Percentiles rank a stretch among this genome's conserved stretches.
phyloP scores from a whole-genome alignment of 1,284 basidiomycete species.

The Heterobasidion parviporum region DNA sequence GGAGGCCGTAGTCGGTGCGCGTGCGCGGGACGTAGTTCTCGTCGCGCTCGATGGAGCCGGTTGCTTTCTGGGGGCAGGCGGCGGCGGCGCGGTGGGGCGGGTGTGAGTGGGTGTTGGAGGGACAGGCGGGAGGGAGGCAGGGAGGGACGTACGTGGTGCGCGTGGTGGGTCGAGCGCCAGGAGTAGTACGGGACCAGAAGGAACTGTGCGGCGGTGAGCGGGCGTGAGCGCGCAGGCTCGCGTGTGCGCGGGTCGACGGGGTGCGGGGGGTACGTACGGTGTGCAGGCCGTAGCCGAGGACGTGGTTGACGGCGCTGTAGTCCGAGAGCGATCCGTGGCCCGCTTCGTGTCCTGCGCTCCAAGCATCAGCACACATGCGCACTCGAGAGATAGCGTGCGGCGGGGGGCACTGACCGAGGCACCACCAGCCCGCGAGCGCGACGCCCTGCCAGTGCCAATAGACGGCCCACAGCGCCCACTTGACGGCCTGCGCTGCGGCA shows the following conservation, averaged over 20 bases:
- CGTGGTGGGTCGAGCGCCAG: constrained; percentile 43
- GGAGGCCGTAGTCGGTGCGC: constrained; percentile 31
- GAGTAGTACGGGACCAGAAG: constrained; percentile 43
- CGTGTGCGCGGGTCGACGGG: no score
- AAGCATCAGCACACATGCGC: neutral
- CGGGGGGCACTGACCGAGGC: constrained; percentile 25
- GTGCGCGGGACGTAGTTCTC: constrained; percentile 43
- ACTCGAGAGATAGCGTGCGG: neutral
- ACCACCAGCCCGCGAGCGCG: constrained; percentile 49
- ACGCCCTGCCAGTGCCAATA: constrained; percentile 64
- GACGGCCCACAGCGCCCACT: constrained; percentile 39
- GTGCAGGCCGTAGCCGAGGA: constrained; percentile 34
- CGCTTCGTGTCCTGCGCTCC: constrained; percentile 32
- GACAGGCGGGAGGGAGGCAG: neutral
- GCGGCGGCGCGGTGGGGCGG: neutral
- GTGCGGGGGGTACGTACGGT: constrained; percentile 16
- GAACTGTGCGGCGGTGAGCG: constrained; percentile 16
- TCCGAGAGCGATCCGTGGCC: constrained; percentile 42
- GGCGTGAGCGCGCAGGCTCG: neutral
- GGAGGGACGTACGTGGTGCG: constrained; percentile 29
- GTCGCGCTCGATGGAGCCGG: constrained; percentile 40
- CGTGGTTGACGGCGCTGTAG: constrained; percentile 27
- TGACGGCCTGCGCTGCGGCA: neutral
- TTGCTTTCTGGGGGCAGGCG: constrained; percentile 30
- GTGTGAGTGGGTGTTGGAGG: neutral